phyloP scores from a whole-genome alignment of 306 rosid species.

The Inga laurina region DNA sequence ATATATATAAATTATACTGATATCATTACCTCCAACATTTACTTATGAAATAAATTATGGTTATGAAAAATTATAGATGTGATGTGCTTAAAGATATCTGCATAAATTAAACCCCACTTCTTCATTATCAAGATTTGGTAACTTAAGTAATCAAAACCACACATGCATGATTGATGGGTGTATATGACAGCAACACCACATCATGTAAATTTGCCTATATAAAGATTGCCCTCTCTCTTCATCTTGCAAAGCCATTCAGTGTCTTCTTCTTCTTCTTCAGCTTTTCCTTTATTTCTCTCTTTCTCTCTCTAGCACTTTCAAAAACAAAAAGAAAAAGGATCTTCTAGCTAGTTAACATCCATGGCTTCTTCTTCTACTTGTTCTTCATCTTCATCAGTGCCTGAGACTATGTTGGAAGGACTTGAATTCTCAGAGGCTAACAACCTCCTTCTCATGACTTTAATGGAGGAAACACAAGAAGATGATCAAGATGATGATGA shows the following conservation, averaged over 20 bases:
- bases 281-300: background rate
- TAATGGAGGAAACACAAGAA: constrained; percentile 49
- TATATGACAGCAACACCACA: constrained; percentile 1
- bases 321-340: background rate
- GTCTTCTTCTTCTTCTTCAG: background rate
- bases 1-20: background rate
- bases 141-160: background rate
- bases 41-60: background rate
- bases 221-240: constrained; percentile 9
- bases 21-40: background rate
- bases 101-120: background rate
- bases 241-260: constrained; percentile 17
- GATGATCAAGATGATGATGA: constrained; percentile 39
- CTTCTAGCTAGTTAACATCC: background rate
- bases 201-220: constrained; percentile 23
- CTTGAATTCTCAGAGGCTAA: constrained; percentile 39
- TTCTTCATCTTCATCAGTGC: background rate
- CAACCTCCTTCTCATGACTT: constrained; percentile 43
- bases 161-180: background rate
- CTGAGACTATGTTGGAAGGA: constrained; percentile 28
- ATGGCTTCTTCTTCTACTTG: constrained; percentile 32
- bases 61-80: background rate
- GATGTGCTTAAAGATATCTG: background rate
- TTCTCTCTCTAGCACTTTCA: background rate
- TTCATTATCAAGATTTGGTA: background rate